These are phyloP conservation scores for Cadophora malorum DNA, from an alignment of 2,329 filamentous ascomycete species.

Conservation along the genomic window DNA sequence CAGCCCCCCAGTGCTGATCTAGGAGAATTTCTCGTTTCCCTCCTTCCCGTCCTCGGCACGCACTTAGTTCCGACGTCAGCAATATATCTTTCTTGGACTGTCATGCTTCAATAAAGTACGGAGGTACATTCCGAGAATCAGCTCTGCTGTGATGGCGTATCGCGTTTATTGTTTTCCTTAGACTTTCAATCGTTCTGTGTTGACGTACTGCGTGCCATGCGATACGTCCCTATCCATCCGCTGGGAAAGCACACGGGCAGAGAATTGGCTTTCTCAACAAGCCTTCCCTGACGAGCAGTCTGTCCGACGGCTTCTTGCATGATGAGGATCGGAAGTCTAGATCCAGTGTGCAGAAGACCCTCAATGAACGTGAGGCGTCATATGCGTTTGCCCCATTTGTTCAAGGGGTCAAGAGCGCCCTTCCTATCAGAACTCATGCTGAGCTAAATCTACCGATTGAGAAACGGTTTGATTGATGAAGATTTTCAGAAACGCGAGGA, in stretches of 20 bases:
- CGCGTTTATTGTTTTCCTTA: not conserved
- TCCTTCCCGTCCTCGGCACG: conserved; percentile 11
- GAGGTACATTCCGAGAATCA: not conserved
- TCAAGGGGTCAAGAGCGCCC: not conserved
- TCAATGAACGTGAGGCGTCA: not conserved
- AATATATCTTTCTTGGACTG: not conserved
- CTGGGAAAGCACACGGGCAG: not conserved
- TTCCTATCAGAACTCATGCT: not conserved
- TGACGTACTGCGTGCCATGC: not conserved
- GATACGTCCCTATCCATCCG: not conserved
- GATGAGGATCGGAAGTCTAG: conserved; percentile 7
- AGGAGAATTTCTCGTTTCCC: not conserved
- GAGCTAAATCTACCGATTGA: not conserved
- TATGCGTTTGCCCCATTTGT: not conserved
- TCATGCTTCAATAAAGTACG: not conserved
- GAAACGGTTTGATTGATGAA: not conserved
- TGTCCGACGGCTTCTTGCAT: conserved; percentile 6
- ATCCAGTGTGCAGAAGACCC: not conserved
- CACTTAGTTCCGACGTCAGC: not conserved
- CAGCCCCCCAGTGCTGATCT: not conserved
- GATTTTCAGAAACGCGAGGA: not conserved
- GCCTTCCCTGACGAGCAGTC: not conserved
- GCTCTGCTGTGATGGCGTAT: not conserved
- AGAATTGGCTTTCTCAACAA: not conserved
- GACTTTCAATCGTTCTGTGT: not conserved